A percentile compares a stretch with the other conserved stretches of the same genome.
phyloP scores from a whole-genome alignment of 2,329 filamentous ascomycete species.

The Aspergillus pseudoterreus region DNA sequence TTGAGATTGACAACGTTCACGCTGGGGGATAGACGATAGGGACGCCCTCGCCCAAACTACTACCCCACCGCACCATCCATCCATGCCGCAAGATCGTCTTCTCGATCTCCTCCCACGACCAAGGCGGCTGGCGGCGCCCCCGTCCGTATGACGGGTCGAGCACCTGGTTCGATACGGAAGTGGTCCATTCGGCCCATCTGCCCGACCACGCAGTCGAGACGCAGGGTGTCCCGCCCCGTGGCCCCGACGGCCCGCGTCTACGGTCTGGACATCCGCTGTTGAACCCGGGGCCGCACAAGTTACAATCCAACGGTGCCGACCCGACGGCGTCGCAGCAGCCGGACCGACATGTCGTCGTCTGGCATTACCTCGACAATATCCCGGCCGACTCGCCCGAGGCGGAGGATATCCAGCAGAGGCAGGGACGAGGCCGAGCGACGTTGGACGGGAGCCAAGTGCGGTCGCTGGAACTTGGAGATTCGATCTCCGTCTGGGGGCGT shows the following conservation, averaged over 20 bases:
- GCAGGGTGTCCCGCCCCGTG: background rate
- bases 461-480: conserved; percentile 33
- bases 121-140: conserved; percentile 23
- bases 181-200: conserved; percentile 24
- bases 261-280: conserved; percentile 24
- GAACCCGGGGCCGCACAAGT: conserved; percentile 23
- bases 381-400: conserved; percentile 29
- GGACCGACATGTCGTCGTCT: conserved; percentile 27
- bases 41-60: conserved; percentile 15
- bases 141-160: conserved; percentile 30
- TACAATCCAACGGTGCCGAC: conserved; percentile 26
- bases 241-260: conserved; percentile 11
- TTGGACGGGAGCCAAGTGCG: conserved; percentile 34
- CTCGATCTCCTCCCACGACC: conserved; percentile 33
- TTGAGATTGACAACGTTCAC: background rate
- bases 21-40: conserved; percentile 9
- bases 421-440: conserved; percentile 34
- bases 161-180: conserved; percentile 39
- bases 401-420: conserved; percentile 22
- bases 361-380: conserved; percentile 34
- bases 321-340: conserved; percentile 14
- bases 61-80: conserved; percentile 33
- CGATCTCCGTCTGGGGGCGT: conserved; percentile 35
- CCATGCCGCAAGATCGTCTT: conserved; percentile 40
- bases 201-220: conserved; percentile 14